Base-by-base conservation (phyloP, 257 asterid species). In the Nemophila menziesii region DNA sequence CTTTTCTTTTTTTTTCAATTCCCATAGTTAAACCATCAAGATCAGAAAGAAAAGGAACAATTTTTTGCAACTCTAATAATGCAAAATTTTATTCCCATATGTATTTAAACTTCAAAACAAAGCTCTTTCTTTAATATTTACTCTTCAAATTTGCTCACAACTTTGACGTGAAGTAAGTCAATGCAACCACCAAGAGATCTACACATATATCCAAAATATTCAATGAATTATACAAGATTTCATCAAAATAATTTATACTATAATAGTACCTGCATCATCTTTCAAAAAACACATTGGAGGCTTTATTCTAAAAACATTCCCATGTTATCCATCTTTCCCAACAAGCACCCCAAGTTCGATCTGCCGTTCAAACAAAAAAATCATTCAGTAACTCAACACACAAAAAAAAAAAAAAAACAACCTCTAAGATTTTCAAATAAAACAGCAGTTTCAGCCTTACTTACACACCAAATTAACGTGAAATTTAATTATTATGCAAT, bases 291-390 rank as follows among this genome's bases (percentile, higher is more conserved):
- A 90, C 98, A 85, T 81, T 0, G 98, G 98, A 44, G 98, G 98
- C 60, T 90, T 90, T 68, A 90, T 71, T 67, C 98, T 85, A 79
- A 90, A 90, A 33, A 90, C 96, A 45, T 85, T 90, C 37, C 98
- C 98, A 17, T 77, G 80, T 20, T 84, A 70, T 48, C 98, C 98
- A 29, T 96, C 98, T 77, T 89, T 89, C 26, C 98, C 96, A 16
- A 84, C n/a, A n/a, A n/a, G n/a, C n/a, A n/a, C n/a, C n/a, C n/a
- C n/a, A n/a, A n/a, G n/a, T n/a, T n/a, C n/a, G n/a, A n/a, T n/a
- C n/a, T n/a, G n/a, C n/a, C n/a, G n/a, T n/a, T n/a, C n/a, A n/a
- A n/a, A n/a, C n/a, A n/a, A n/a, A n/a, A n/a, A n/a, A n/a, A n/a
- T n/a, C n/a, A n/a, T n/a, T n/a, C n/a, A n/a, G n/a, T n/a, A n/a